Base-by-base conservation (phyloP, 768 basidiomycete species). In the Hortiboletus flavorubellus region DNA sequence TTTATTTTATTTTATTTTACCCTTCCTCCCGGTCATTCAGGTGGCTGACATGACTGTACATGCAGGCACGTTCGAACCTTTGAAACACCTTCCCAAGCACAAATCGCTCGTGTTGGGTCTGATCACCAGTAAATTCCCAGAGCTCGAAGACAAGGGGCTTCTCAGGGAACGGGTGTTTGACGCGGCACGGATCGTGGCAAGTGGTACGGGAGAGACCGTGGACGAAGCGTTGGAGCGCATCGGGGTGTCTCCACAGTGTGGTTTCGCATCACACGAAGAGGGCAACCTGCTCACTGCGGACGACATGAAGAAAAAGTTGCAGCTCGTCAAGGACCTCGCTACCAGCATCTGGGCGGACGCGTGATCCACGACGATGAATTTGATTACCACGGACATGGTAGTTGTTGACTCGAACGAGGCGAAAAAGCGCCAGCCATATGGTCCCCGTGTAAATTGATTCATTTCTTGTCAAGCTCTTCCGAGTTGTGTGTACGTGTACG, bases 201-300 rank as follows among this genome's bases (percentile, higher is more conserved):
- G 69, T 34, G 78, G 77, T 15, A 50, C 69, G 9, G 66, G 67
- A 41, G 67, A 70, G 65, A 69, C 72, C 5, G 58, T 68, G 41
- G 75, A 75, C 47, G 72, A 75, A 49, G 79, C 79, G 9, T 2
- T 61, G 39, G 37, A 56, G 43, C 75, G 74, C 53, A 70, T 81
- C 31, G 69, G 71, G 46, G 71, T 81, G 54, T 75, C 74, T 18
- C 77, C 79, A 1, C 80, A 81, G 64, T 81, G 80, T 49, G 80
- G 80, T 14, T 80, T 80, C 56, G 78, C 78, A 15, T 74, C 71
- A 6, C 78, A 78, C 54, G 64, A 72, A 2, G 78, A 78, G 37
- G 78, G 79, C 0, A 81, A 80, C 60, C 55, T 61, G 35, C 69
- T 80, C 15, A 55, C 51, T 5, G 62, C 65, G 16, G 68, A 71